Evolutionary conservation across 148 eudicot genomes (phyloP).

Genomic region (Salicornia ramosissima): DNA sequence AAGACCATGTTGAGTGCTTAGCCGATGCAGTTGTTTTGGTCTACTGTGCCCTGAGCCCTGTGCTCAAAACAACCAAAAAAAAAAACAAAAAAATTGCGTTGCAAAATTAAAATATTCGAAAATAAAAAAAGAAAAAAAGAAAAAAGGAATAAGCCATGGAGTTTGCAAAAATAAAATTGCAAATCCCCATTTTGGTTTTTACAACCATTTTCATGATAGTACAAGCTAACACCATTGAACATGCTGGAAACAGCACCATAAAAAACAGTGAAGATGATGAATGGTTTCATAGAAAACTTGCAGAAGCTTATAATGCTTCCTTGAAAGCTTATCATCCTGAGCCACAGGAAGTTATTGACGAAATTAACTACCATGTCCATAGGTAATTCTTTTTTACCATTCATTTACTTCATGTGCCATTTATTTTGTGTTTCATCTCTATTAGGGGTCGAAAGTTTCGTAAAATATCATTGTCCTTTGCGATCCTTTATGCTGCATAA

Average conservation of each 20-base stretch:
- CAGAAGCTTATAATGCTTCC: slow-evolving; percentile 35
- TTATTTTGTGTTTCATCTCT: background rate
- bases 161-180: slow-evolving; percentile 5
- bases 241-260: slow-evolving; percentile 19
- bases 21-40: slow-evolving; percentile 15
- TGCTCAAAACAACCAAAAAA: background rate
- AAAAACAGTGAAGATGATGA: slow-evolving; percentile 23
- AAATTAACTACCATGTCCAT: slow-evolving; percentile 48
- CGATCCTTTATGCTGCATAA: no score
- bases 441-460: no score
- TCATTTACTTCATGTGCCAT: background rate
- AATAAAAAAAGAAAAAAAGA: background rate
- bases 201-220: slow-evolving; percentile 2
- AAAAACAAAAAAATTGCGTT: background rate
- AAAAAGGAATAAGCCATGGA: background rate
- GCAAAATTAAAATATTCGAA: background rate
- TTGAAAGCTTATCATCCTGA: slow-evolving; percentile 33
- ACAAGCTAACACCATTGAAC: slow-evolving; percentile 23
- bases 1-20: slow-evolving; percentile 26
- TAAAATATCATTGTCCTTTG: no score
- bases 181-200: slow-evolving; percentile 8
- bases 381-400: slow-evolving; percentile 28
- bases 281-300: slow-evolving; percentile 35
- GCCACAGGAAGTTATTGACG: slow-evolving; percentile 37
- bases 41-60: slow-evolving; percentile 26